A percentile compares a stretch with the other conserved stretches of the same genome.
phyloP scores from a whole-genome alignment of 2,329 filamentous ascomycete species.

The Alternaria conjuncta region DNA sequence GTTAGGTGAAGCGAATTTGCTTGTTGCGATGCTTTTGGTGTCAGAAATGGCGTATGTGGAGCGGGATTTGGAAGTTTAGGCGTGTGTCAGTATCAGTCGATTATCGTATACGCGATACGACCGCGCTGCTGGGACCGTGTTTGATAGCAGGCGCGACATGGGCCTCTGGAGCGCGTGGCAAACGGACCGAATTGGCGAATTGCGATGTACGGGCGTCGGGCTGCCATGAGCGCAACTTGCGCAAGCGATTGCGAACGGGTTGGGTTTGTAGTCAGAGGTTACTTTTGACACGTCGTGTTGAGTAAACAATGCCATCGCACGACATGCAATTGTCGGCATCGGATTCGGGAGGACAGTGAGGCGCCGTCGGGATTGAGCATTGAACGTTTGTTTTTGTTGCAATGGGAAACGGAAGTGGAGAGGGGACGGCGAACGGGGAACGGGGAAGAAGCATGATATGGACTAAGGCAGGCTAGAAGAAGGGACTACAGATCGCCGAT shows the following conservation, averaged over 20 bases:
- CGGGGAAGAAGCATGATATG: not conserved
- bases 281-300: not conserved
- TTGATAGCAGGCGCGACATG: not conserved
- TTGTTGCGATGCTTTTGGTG: conserved; percentile 11
- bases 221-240: not conserved
- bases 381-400: not conserved
- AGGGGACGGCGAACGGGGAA: not conserved
- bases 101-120: not conserved
- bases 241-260: not conserved
- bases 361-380: not conserved
- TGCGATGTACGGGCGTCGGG: not conserved
- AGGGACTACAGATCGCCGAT: not conserved
- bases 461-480: not conserved
- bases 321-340: not conserved
- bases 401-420: not conserved
- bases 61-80: not conserved
- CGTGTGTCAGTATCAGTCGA: conserved; percentile 1
- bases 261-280: not conserved
- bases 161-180: not conserved
- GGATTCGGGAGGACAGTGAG: not conserved
- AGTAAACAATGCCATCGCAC: not conserved
- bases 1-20: not conserved
- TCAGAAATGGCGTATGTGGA: not conserved
- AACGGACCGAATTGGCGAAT: not conserved
- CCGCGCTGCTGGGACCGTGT: not conserved